Percentiles rank a stretch among this genome's conserved stretches.
phyloP scores from a whole-genome alignment of 169 alveolate species.

The Cryptosporidium viatorum region DNA sequence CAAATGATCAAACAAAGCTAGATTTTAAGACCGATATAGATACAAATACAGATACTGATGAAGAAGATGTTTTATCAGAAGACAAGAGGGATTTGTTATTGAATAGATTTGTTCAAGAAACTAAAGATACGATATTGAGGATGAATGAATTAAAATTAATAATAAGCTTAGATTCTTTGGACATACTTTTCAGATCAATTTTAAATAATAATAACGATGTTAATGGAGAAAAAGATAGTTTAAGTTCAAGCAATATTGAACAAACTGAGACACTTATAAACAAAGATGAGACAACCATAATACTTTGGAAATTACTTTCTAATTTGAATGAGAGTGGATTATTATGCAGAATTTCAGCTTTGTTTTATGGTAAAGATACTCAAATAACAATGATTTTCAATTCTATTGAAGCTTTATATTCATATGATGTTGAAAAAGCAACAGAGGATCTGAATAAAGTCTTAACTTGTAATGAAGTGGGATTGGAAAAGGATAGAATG shows the following conservation, averaged over 20 bases:
- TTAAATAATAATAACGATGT: not conserved
- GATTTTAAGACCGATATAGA: not conserved
- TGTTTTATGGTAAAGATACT: conserved; percentile 40
- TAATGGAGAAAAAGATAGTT: too few species aligned
- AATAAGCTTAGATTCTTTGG: not conserved
- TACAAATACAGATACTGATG: not conserved
- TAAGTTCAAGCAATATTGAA: not conserved
- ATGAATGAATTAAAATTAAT: not conserved
- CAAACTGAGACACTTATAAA: not conserved
- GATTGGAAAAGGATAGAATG: not conserved
- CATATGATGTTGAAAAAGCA: conserved; percentile 5
- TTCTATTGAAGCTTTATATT: not conserved
- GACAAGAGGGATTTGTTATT: not conserved
- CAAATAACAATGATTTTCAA: conserved; percentile 23
- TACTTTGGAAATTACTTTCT: conserved; percentile 45
- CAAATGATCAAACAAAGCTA: not conserved
- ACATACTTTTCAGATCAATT: not conserved
- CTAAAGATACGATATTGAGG: not conserved
- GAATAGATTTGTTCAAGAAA: not conserved
- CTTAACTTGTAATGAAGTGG: not conserved
- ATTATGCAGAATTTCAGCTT: conserved; percentile 4
- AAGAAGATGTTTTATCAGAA: not conserved
- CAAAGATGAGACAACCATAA: conserved; percentile 41
- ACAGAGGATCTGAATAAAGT: not conserved
- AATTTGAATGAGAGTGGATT: conserved; percentile 2